A percentile compares a stretch with the other conserved stretches of the same genome.
phyloP scores from a whole-genome alignment of 2,329 filamentous ascomycete genomes.

The Penicillium brasilianum region DNA sequence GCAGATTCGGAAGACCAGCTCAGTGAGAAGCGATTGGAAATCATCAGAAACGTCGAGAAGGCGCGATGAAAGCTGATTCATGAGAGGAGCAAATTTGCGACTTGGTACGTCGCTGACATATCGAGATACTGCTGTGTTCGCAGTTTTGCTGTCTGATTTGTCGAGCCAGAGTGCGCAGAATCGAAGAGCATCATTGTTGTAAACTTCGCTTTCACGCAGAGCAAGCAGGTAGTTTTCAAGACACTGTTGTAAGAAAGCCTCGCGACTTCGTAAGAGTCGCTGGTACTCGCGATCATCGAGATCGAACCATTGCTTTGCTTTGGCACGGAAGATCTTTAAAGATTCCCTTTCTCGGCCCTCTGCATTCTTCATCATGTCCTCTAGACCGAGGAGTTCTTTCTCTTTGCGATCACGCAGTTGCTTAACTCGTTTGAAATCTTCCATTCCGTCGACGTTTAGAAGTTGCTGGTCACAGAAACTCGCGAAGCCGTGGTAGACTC shows the following conservation, averaged over 20 bases:
- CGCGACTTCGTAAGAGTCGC: constrained; percentile 74
- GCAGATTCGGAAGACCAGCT: constrained; percentile 81
- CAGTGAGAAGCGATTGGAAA: constrained; percentile 78
- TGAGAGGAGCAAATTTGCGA: constrained; percentile 86
- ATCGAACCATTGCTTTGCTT: constrained; percentile 86
- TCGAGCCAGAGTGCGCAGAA: constrained; percentile 96
- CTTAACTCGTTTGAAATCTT: constrained; percentile 81
- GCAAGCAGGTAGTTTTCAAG: constrained; percentile 92
- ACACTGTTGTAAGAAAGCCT: constrained; percentile 83
- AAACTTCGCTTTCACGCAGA: constrained; percentile 80
- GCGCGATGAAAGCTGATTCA: constrained; percentile 96
- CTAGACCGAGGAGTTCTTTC: constrained; percentile 77
- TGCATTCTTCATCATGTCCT: constrained; percentile 60
- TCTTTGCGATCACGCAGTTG: constrained; percentile 79
- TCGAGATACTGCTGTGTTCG: constrained; percentile 76
- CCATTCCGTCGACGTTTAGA: constrained; percentile 80
- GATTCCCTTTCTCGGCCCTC: constrained; percentile 60
- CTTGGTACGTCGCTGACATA: constrained; percentile 78
- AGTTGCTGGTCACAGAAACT: constrained; percentile 94
- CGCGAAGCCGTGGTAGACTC: constrained; percentile 94
- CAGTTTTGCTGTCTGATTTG: constrained; percentile 73
- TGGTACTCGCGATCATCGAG: constrained; percentile 87
- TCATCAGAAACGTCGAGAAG: constrained; percentile 70
- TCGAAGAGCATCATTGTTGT: constrained; percentile 86
- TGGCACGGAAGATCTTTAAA: constrained; percentile 66